Evolutionary conservation across 805 yeast genomes (phyloP), one percentile per base, ranked within the genome.

Genomic region (Lipomyces spencermartinsiae): DNA sequence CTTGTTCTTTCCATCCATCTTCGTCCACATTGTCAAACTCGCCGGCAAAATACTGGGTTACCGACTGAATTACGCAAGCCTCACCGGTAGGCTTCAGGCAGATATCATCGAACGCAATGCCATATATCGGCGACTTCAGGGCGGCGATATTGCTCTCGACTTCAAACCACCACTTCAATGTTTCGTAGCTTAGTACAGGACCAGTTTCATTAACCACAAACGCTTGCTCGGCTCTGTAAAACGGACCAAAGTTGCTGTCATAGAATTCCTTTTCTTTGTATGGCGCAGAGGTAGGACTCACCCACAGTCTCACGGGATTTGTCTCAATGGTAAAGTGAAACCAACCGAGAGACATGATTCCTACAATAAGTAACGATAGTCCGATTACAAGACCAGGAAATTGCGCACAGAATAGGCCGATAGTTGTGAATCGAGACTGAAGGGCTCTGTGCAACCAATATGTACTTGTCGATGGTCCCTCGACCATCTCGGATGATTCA

Each of bases 301-400:
- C 98, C 99, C 99, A 94, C 37, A 94, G 80, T 69, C 89, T 87
- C 2, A 90, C 85, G 0, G 99, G 98, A 72, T 91, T 83, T 1
- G 87, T 87, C 76, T 93, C 98, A 34, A 93, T 81, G 58, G 86
- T 78, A 74, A 88, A 81, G 62, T 80, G 77, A 5, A 78, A 73
- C 58, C 87, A 78, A 7, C 91, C 92, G 0, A 84, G 76, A 1
- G 90, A 83, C 16, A 89, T 73, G 0, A 85, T 63, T 0, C 82
- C 69, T 1, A 87, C 79, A 0, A 87, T 62, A 0, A 83, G 31
- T 1, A 82, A 68, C 0, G 87, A 76, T 1, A 80, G n/a, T 0
- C 81, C 72, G n/a, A 89, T 80, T 0, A 88, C 85, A 0, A 80
- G 71, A 49, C 80, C 82, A 0, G 97, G 95, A 72, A 83, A 84